Evolutionary conservation across 108 stramenopile species (phyloP).

Genomic region (Epithemia pelagica): DNA sequence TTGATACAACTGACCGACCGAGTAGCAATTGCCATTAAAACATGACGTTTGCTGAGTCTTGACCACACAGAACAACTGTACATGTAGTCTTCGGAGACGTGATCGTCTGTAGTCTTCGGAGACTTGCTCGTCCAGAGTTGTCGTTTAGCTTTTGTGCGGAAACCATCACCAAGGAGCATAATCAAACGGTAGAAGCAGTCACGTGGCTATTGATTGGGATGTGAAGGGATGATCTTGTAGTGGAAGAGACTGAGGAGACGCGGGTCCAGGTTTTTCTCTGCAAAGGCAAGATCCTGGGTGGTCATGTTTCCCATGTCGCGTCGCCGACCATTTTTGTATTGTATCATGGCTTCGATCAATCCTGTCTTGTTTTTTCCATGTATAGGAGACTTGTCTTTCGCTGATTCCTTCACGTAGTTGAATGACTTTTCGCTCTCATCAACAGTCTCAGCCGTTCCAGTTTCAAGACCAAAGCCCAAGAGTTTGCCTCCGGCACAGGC

Average conservation of each 20-base stretch:
- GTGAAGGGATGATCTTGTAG: too few relatives aligned
- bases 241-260: slow-evolving; percentile 45
- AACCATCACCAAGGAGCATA: too few relatives aligned
- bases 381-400: slow-evolving; percentile 2
- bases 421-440: not conserved
- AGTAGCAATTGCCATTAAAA: too few relatives aligned
- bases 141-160: too few relatives aligned
- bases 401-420: not conserved
- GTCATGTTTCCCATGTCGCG: slow-evolving; percentile 27
- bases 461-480: not conserved
- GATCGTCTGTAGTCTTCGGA: too few relatives aligned
- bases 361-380: slow-evolving; percentile 28
- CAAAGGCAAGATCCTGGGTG: slow-evolving; percentile 43
- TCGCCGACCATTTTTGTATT: slow-evolving; percentile 24
- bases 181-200: too few relatives aligned
- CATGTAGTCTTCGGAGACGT: too few relatives aligned
- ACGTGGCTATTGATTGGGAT: too few relatives aligned
- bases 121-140: too few relatives aligned
- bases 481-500: slow-evolving; percentile 60
- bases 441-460: not conserved
- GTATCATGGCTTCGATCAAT: slow-evolving; percentile 53
- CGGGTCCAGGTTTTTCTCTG: slow-evolving; percentile 32
- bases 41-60: too few relatives aligned
- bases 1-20: too few relatives aligned
- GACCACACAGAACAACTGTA: too few relatives aligned